Conservation (phyloP, 2,329 filamentous ascomycete species). For the Trichoderma atroviride region DNA sequence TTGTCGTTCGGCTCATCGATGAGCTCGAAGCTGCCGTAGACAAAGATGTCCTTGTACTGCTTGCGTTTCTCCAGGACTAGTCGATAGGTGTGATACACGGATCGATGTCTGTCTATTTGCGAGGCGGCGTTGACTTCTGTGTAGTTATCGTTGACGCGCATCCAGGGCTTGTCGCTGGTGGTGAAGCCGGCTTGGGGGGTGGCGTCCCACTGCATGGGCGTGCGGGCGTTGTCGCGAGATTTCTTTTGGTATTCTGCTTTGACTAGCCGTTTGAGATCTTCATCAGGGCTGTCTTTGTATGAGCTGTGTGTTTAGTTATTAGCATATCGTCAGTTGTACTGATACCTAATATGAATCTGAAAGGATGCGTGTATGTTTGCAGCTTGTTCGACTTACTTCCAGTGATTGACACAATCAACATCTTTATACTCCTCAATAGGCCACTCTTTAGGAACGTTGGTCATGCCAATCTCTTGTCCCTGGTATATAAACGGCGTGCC, state of each 20-base stretch:
- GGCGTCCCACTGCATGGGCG: slow-evolving; percentile 72
- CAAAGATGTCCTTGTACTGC: slow-evolving; percentile 61
- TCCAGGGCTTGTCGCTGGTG: slow-evolving; percentile 63
- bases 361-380: too few relatives aligned
- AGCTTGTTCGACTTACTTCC: slow-evolving; percentile 42
- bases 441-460: slow-evolving; percentile 64
- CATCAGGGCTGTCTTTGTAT: slow-evolving; percentile 44
- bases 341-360: too few relatives aligned
- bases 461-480: slow-evolving; percentile 70
- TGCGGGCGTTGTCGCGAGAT: slow-evolving; percentile 69
- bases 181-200: slow-evolving; percentile 67
- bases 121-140: slow-evolving; percentile 62
- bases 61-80: slow-evolving; percentile 63
- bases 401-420: slow-evolving; percentile 60
- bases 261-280: slow-evolving; percentile 42
- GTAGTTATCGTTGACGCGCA: slow-evolving; percentile 68
- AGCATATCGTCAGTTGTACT: neutral
- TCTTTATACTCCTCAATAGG: slow-evolving; percentile 69
- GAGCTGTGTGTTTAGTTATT: slow-evolving; percentile 35
- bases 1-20: slow-evolving; percentile 42
- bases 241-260: slow-evolving; percentile 57
- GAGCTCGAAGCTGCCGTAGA: slow-evolving; percentile 62
- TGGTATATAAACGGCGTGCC: slow-evolving; percentile 71
- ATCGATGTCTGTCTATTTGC: slow-evolving; percentile 52
- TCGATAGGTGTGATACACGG: slow-evolving; percentile 65